Evolutionary conservation across 371 early-diverging fungal species (phyloP).

Genomic region (Mortierella sp.): DNA sequence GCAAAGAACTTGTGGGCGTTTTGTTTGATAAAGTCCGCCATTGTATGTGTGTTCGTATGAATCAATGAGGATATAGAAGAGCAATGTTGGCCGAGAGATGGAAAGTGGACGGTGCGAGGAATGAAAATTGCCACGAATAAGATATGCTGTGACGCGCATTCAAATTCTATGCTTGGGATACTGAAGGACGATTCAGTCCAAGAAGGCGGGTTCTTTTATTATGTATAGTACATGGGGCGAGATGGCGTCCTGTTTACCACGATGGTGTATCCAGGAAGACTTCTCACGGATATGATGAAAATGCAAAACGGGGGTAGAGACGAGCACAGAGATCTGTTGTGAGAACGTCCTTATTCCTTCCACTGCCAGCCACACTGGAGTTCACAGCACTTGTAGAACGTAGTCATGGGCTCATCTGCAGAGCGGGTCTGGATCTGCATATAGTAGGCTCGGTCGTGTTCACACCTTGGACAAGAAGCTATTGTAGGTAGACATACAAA

Average conservation of each 20-base stretch:
- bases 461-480: slow-evolving; percentile 91
- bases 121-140: neutral
- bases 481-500: slow-evolving; percentile 4
- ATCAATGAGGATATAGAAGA: neutral
- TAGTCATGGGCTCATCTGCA: slow-evolving; percentile 96
- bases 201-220: neutral
- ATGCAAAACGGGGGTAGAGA: neutral
- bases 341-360: slow-evolving; percentile 62
- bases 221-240: neutral
- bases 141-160: neutral
- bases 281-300: neutral
- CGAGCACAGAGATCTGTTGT: neutral
- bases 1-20: slow-evolving; percentile 69
- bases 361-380: slow-evolving; percentile 79
- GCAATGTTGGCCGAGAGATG: neutral
- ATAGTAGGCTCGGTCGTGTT: slow-evolving; percentile 88
- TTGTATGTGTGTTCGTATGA: slow-evolving; percentile 6
- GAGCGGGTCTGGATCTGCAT: slow-evolving; percentile 96
- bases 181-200: no score
- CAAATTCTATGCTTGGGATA: neutral
- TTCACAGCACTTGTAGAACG: slow-evolving; percentile 87
- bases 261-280: no score
- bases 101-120: no score
- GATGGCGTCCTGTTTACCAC: no score
- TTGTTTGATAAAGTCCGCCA: slow-evolving; percentile 37